Base-by-base conservation (phyloP, 345 rosid species). In the Cardamine occulta region DNA sequence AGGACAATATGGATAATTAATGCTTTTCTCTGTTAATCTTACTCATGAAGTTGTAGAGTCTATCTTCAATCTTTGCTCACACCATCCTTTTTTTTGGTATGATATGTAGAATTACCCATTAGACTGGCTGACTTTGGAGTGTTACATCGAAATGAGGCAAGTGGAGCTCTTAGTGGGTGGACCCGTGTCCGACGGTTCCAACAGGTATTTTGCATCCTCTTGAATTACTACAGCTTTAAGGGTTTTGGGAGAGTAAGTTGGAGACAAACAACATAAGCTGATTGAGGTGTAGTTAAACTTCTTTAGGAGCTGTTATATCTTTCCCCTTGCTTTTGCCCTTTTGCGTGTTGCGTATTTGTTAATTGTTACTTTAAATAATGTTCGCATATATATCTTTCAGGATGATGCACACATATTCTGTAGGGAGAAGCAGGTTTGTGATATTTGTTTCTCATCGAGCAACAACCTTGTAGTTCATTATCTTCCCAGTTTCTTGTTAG, bases 161-260 rank as follows among this genome's bases (percentile, higher is more conserved):
- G 97, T 84, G 98, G 96, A 72, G 98, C 94, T 34, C 94, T 95
- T 66, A 88, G 90, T 68, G 97, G 99, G 68, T 82, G 93, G 82
- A 93, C 94, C 72, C 96, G 97, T 63, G 97, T 90, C 70, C 86
- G 97, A 77, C 92, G 99, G 79, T 93, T 95, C 85, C 97, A 90
- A 81, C 99, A 95, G 97, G 99, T 76, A n/a, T 6, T 53, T 68
- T 47, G 40, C 37, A 9, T 29, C 63, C 61, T 24, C 13, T 37
- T 37, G 42, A 8, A 9, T 35, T 35, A 35, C 39, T 35, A 35
- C 11, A 35, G 35, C 39, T 35, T 35, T 35, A 35, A 35, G 12
- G 11, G 39, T 35, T 35, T 35, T 35, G 39, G 39, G 39, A 35
- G 39, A 35, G 11, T 8, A 8, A 35, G 11, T 35, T 35, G 39